phyloP scores from a whole-genome alignment of 495 filamentous ascomycete genomes.

The Cercophora scortea region DNA sequence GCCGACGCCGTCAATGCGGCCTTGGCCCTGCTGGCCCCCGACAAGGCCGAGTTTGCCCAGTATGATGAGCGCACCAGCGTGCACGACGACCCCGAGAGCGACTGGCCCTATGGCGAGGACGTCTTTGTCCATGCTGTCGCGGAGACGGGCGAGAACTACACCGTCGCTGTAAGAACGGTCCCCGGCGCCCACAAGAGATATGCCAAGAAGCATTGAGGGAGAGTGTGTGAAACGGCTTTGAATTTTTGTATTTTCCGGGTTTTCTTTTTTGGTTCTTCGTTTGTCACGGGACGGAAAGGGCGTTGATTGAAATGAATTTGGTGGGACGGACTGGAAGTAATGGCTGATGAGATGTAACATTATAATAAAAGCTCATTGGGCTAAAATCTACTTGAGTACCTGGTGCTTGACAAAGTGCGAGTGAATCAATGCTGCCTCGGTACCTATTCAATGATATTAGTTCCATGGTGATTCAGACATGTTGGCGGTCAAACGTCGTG shows the following conservation, averaged over 20 bases:
- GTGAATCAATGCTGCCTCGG: no score
- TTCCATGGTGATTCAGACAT: no score
- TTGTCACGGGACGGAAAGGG: neutral
- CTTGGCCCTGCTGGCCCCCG: constrained; percentile 10
- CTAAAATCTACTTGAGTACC: no score
- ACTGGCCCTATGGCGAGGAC: constrained; percentile 40
- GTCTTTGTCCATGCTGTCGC: constrained; percentile 34
- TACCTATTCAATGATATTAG: no score
- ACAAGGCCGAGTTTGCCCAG: constrained; percentile 26
- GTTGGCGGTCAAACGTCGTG: no score
- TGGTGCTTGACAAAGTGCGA: no score
- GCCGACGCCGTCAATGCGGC: constrained; percentile 25
- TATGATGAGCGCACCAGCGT: constrained; percentile 27
- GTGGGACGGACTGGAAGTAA: no score
- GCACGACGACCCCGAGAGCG: neutral
- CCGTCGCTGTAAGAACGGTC: constrained; percentile 24
- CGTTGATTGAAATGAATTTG: no score
- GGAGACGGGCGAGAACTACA: constrained; percentile 32
- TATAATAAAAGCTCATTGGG: no score
- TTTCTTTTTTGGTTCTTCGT: no score
- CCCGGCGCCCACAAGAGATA: constrained; percentile 12
- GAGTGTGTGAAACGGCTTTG: neutral
- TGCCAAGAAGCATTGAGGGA: neutral
- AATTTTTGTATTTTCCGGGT: no score
- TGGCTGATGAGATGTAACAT: neutral